Conservation (phyloP, 2,329 filamentous ascomycete genomes). For the Phoma sp. region DNA sequence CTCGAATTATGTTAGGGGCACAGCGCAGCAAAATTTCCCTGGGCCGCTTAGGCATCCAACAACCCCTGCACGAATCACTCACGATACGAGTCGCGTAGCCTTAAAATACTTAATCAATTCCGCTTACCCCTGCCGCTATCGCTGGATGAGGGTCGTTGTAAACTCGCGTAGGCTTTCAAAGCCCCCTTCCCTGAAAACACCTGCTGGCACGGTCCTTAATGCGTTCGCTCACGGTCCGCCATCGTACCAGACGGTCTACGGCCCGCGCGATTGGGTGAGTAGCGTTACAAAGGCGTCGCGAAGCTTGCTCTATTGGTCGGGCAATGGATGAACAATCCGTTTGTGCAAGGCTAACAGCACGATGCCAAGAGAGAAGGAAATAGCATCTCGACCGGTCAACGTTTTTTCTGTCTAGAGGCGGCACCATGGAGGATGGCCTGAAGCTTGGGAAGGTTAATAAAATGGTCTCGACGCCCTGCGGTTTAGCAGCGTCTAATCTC, state of each 20-base stretch:
- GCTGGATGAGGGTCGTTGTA: slow-evolving; percentile 10
- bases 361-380: slow-evolving; percentile 27
- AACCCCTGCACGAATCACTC: slow-evolving; percentile 7
- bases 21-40: slow-evolving; percentile 13
- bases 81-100: slow-evolving; percentile 7
- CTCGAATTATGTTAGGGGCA: slow-evolving; percentile 14
- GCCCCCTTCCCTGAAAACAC: slow-evolving; percentile 7
- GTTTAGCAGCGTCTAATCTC: slow-evolving; percentile 15
- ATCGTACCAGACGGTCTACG: background rate
- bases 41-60: slow-evolving; percentile 16
- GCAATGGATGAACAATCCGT: slow-evolving; percentile 8
- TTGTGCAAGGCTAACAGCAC: slow-evolving; percentile 28
- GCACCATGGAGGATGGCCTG: slow-evolving; percentile 11
- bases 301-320: slow-evolving; percentile 14
- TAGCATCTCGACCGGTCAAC: slow-evolving; percentile 34
- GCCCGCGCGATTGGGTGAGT: slow-evolving; percentile 5
- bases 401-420: slow-evolving; percentile 20
- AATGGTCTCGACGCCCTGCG: slow-evolving; percentile 26
- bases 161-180: slow-evolving; percentile 5
- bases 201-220: slow-evolving; percentile 5
- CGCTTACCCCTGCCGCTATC: slow-evolving; percentile 8
- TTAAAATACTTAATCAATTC: slow-evolving; percentile 16
- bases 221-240: background rate
- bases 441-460: slow-evolving; percentile 34
- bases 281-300: slow-evolving; percentile 11